These are phyloP conservation scores for Phytophthora nicotianae DNA, from an alignment of 352 stramenopile species.

Conservation along the genomic window DNA sequence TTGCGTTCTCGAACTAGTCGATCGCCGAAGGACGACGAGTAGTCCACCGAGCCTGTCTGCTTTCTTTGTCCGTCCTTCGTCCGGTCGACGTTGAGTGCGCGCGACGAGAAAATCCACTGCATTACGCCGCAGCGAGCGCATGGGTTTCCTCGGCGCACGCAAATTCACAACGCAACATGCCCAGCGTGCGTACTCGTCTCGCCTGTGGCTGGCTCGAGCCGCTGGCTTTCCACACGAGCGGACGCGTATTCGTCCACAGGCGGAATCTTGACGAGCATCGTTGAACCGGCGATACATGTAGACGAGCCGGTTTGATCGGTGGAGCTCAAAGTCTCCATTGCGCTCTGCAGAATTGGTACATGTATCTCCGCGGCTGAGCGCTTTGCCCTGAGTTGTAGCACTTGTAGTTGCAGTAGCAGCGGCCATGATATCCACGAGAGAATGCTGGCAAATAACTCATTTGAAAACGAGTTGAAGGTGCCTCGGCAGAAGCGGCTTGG, in stretches of 20 bases:
- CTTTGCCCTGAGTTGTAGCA: constrained; percentile 6
- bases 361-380: constrained; percentile 23
- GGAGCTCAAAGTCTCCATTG: constrained; percentile 4
- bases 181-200: constrained; percentile 28
- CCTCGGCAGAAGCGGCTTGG: constrained; percentile 11
- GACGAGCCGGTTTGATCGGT: constrained; percentile 17
- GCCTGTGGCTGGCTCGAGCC: constrained; percentile 3
- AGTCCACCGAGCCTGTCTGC: constrained; percentile 19
- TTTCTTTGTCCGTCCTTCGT: constrained; percentile 25
- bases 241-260: constrained; percentile 27
- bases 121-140: constrained; percentile 7
- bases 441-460: neutral
- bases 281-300: constrained; percentile 29
- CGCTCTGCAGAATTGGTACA: constrained; percentile 4
- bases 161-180: constrained; percentile 27
- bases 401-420: constrained; percentile 17
- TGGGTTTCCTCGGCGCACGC: constrained; percentile 12
- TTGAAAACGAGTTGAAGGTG: constrained; percentile 12
- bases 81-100: constrained; percentile 11
- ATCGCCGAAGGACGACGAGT: constrained; percentile 9
- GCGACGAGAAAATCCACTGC: constrained; percentile 24
- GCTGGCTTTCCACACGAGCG: constrained; percentile 28
- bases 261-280: constrained; percentile 18
- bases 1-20: constrained; percentile 18
- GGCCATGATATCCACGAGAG: constrained; percentile 20